Base-by-base conservation (phyloP, 176 grass and related monocot species). In the Oryza coarctata region DNA sequence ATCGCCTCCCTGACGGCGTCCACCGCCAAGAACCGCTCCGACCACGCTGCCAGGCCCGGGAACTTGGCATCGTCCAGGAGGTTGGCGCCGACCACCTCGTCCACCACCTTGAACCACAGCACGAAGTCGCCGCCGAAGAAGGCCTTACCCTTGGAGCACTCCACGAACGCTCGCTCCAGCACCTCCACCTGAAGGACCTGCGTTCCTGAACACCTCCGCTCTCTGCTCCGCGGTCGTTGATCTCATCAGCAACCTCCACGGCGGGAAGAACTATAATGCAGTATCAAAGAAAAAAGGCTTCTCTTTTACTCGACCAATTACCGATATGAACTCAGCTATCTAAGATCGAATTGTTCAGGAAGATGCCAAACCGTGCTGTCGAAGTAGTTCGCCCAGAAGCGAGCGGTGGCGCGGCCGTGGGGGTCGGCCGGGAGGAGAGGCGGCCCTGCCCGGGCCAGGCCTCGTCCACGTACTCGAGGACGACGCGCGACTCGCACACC, bases 41-140 rank as follows among this genome's bases (percentile, higher is more conserved):
- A 75, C 89, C 80, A 91, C 43, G 65, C 76, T n/a, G 55, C 50
- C 71, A 91, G 25, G 29, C 34, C 57, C 1, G 81, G 85, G 36
- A 73, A 80, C 81, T 15, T 87, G 32, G 27, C 62, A 20, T 58
- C 75, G 28, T 87, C 89, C 7, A 91, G 50, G 13, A 91, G 61
- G 2, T 65, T 84, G 28, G 86, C 2, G 45, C 75, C 84, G 9
- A 4, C 20, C 39, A 75, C 67, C 49, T 84, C 39, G 26, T 84
- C 81, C 26, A 40, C 11, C 29, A 28, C 81, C 63, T 31, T 70
- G 0, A 89, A 18, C 90, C 82, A 85, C 13, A 67, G 10, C 34
- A 85, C n/a, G n/a, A 55, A 17, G 22, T 88, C 81, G 2, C 89
- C 85, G 14, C 63, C 75, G 49, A 91, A 91, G 70, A 91, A 87